Evolutionary conservation across 179 eudicot species (phyloP), one percentile per base, ranked within the genome.

Genomic region (Drosera spatulata): DNA sequence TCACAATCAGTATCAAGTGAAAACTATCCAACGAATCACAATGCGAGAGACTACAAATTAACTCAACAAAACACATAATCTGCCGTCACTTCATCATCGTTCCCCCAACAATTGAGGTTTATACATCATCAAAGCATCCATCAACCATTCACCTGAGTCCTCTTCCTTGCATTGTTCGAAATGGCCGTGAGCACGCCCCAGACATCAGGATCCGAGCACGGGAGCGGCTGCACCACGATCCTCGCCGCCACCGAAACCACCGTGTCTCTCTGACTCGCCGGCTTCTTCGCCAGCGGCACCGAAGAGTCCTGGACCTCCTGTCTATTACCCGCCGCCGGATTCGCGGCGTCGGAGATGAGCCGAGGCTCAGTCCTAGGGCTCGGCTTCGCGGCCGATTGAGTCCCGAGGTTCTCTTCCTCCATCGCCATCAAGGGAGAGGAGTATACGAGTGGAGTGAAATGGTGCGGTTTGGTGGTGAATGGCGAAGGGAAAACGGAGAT

Each of bases 111-210:
- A 44, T 14, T 12, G 8, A 5, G 39, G 12, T 2, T 13, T 15
- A 14, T 5, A 49, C 13, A 54, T 40, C 3, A 22, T 6, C 59
- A 3, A 10, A 14, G 15, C 15, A 38, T 41, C 50, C 42, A 10
- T 42, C 13, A 4, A 10, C 40, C 37, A n/a, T 46, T 7, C 53
- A 88, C 96, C 96, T 82, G 88, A 14, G 60, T 66, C 40, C 96
- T 84, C 52, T 86, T 84, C 4, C 95, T 91, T 46, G 96, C 88
- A 49, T 73, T 78, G 47, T 46, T 66, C 11, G 96, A 88, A 22
- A 91, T 91, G 44, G 95, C 98, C 5, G 98, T 91, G 60, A 91
- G 93, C 41, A 86, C 98, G 12, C 82, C 98, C 98, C 98, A 91
- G 50, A 91, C 96, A 3, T 81, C 72, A 33, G 87, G 85, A 74